Conservation (phyloP, 2,329 filamentous ascomycete species). For the Fusarium circinatum region DNA sequence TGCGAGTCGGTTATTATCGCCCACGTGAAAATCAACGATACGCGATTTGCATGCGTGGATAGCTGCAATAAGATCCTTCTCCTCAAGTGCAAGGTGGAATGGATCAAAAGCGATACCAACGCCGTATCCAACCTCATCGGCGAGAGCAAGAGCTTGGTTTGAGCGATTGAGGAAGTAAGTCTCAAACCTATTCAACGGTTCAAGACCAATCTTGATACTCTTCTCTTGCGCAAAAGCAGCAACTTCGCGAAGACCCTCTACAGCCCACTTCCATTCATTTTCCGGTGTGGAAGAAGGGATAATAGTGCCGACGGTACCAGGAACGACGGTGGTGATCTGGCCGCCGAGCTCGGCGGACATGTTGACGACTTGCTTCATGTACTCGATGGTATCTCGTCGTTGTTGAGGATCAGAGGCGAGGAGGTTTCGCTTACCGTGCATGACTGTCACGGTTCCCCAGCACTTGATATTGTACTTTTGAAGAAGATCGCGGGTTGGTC, state of each 20-base stretch:
- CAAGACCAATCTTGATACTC: slow-evolving; percentile 27
- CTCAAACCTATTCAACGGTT: slow-evolving; percentile 37
- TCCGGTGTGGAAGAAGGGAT: slow-evolving; percentile 18
- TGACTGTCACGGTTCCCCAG: slow-evolving; percentile 36
- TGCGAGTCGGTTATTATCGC: slow-evolving; percentile 31
- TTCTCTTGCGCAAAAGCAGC: slow-evolving; percentile 19
- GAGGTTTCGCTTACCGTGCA: slow-evolving; percentile 30
- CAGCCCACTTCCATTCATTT: slow-evolving; percentile 35
- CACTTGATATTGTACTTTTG: slow-evolving; percentile 26
- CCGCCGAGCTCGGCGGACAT: slow-evolving; percentile 29
- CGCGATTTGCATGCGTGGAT: slow-evolving; percentile 14
- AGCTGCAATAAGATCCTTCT: slow-evolving; percentile 23
- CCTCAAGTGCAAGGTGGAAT: slow-evolving; percentile 32
- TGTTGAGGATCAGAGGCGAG: slow-evolving; percentile 25
- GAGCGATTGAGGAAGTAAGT: slow-evolving; percentile 37
- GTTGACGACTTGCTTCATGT: slow-evolving; percentile 31
- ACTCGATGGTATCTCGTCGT: slow-evolving; percentile 18
- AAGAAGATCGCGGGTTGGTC: slow-evolving; percentile 14
- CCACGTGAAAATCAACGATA: slow-evolving; percentile 32
- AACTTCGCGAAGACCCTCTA: slow-evolving; percentile 22
- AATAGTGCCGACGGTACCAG: slow-evolving; percentile 26
- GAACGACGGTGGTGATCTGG: slow-evolving; percentile 17
- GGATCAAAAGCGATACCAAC: slow-evolving; percentile 30
- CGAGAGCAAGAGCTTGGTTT: slow-evolving; percentile 33
- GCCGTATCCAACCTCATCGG: slow-evolving; percentile 23